phyloP scores from a whole-genome alignment of 495 filamentous ascomycete species.

The Trichocladium uniseriatum region DNA sequence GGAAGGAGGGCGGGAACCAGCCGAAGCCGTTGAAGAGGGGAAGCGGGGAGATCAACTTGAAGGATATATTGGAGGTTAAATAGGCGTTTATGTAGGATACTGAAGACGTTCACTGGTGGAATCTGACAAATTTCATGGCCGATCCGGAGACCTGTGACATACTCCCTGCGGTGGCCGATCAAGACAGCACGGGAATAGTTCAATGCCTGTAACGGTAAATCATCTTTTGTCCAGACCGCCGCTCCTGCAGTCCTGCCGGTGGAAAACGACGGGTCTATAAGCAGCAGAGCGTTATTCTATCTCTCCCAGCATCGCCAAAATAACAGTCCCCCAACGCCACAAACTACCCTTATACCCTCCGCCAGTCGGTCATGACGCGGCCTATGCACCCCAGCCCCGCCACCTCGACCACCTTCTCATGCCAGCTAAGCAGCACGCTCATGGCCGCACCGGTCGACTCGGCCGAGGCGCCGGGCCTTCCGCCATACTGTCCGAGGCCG shows the following conservation, averaged over 20 bases:
- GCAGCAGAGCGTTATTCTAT: background rate
- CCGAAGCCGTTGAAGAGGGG: conserved; percentile 70
- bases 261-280: conserved; percentile 8
- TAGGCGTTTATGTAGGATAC: conserved; percentile 1
- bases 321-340: background rate
- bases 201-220: too few species aligned
- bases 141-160: too few species aligned
- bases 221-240: too few species aligned
- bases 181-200: too few species aligned
- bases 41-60: conserved; percentile 71
- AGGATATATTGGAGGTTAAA: conserved; percentile 59
- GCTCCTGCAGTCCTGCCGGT: too few species aligned
- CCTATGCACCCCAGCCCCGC: conserved; percentile 80
- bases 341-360: conserved; percentile 54
- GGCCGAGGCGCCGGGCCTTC: conserved; percentile 50
- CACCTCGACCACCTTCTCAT: conserved; percentile 89
- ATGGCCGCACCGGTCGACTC: conserved; percentile 78
- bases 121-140: too few species aligned
- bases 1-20: conserved; percentile 79
- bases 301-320: background rate
- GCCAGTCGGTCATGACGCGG: conserved; percentile 82
- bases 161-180: too few species aligned
- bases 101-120: too few species aligned
- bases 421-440: conserved; percentile 91
- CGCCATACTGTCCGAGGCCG: conserved; percentile 72